Percentiles rank a stretch among this genome's conserved stretches.
Conservation (phyloP, 2,329 filamentous ascomycete species). For the Phoma sp. region DNA sequence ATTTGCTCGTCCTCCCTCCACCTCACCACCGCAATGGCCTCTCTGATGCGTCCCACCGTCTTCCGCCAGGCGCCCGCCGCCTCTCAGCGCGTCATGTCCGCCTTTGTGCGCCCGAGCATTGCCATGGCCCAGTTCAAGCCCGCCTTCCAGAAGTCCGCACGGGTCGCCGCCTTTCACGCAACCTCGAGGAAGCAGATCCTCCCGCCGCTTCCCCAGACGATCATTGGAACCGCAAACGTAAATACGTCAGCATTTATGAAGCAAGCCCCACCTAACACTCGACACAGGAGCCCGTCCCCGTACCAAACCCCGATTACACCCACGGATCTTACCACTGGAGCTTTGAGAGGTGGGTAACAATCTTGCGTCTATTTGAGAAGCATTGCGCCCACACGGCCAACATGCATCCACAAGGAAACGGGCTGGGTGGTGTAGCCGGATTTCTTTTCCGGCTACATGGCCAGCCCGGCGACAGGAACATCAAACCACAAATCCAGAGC, state of each 20-base stretch:
- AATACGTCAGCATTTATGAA: not conserved
- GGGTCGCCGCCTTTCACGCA: conserved; percentile 85
- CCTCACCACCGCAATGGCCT: conserved; percentile 56
- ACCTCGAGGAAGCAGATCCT: conserved; percentile 78
- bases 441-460: conserved; percentile 3
- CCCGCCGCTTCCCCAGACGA: conserved; percentile 84
- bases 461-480: not conserved
- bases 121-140: conserved; percentile 48
- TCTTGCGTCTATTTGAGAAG: not conserved
- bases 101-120: conserved; percentile 47
- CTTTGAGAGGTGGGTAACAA: conserved; percentile 72
- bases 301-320: conserved; percentile 74
- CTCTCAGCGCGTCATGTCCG: conserved; percentile 55
- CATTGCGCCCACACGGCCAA: no score
- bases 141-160: conserved; percentile 51
- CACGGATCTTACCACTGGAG: conserved; percentile 99
- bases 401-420: no score
- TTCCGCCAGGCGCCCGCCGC: conserved; percentile 56
- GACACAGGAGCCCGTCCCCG: conserved; percentile 70
- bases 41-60: conserved; percentile 59
- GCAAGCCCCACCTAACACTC: not conserved
- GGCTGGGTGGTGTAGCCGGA: not conserved
- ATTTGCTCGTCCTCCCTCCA: conserved; percentile 1
- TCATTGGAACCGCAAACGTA: conserved; percentile 71
- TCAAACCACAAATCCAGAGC: not conserved